Evolutionary conservation across 441 rosid species (phyloP), one percentile per base, ranked within the genome.

Genomic region (Gossypium davidsonii): DNA sequence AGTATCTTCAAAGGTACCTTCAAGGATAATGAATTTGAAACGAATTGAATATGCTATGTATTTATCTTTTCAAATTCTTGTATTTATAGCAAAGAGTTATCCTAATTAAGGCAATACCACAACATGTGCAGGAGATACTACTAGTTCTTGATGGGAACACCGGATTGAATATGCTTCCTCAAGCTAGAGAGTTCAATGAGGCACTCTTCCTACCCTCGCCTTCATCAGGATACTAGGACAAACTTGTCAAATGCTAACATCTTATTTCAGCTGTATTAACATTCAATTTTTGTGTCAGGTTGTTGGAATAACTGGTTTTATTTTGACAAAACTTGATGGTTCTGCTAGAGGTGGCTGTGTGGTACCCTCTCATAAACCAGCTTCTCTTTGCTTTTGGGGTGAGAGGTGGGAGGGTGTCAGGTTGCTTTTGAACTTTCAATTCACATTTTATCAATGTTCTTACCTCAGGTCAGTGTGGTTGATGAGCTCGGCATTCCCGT

Each of bases 281-380:
- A n/a, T 26, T 73, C 69, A 39, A 46, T 18, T 74, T 6, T 37
- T 72, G 59, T 56, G 21, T 44, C 87, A 91, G 97, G 80, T 90
- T 37, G 95, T 91, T 56, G 98, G 98, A 55, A 86, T 94, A 62
- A 91, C 98, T 1, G 98, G 98, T 72, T 86, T 89, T 70, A 79
- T 94, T 79, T 85, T 94, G 90, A 94, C 98, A 67, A 94, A 91
- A 79, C 95, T 94, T 23, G 98, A 94, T 64, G 95, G 97, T 34
- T 88, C 98, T 74, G 97, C 98, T 51, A 86, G 98, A 82, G 97
- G 98, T 71, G 97, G 97, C 72, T 91, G 97, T 74, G 98, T 94
- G 98, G 97, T 94, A 87, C 28, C 79, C 53, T 23, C 58, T 62
- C 53, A 59, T 66, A 23, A 72, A 25, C 18, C 25, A 9, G 0